Base-by-base conservation (phyloP, 2,329 filamentous ascomycete species). In the Nothomitra cinnamomea region DNA sequence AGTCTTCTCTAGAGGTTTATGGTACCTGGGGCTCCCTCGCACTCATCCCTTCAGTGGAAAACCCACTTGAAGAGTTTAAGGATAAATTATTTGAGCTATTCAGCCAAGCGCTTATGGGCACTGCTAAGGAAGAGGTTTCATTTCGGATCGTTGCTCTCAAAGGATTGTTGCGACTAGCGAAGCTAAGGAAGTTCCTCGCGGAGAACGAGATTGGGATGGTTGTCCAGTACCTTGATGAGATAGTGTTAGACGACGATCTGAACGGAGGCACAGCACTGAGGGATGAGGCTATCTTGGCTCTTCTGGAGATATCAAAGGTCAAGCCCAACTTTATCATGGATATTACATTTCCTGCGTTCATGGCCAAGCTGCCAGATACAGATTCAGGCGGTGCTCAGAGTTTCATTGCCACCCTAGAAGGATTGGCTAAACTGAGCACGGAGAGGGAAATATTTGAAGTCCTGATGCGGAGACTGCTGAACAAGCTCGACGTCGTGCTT, bases 371-470 rank as follows among this genome's bases (percentile, higher is more conserved):
- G 2, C 81, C 80, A 1, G 79, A 80, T 56, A 68, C 66, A 1
- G 74, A 75, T 54, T 65, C 67, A n/a, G 70, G 72, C 17, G 66
- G 66, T 2, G 64, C 69, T 8, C 61, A 60, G 5, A 63, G 64
- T 4, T 81, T 81, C 59, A 60, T 74, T n/a, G 66, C 72, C 3
- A 76, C 78, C 0, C 66, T 85, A 22, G 80, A 83, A 60, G 78
- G 72, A 0, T 74, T 85, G 55, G 79, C 80, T 2, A 78, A 81
- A 59, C 73, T 85, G 19, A 79, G 77, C 53, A 70, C 72, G 10
- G 80, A 83, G 60, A 72, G 74, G 56, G 73, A 79, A 38, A 70
- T 83, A 12, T 82, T 83, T 56, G 75, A 80, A 56, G 82, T 79
- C 0, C 67, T 84, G 7, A 72, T 82, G 35, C 68, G 80, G 41